A percentile compares a stretch with the other conserved stretches of the same genome.
Evolutionary conservation across 768 basidiomycete species (phyloP).

Genomic region (Ephemerocybe angulata): DNA sequence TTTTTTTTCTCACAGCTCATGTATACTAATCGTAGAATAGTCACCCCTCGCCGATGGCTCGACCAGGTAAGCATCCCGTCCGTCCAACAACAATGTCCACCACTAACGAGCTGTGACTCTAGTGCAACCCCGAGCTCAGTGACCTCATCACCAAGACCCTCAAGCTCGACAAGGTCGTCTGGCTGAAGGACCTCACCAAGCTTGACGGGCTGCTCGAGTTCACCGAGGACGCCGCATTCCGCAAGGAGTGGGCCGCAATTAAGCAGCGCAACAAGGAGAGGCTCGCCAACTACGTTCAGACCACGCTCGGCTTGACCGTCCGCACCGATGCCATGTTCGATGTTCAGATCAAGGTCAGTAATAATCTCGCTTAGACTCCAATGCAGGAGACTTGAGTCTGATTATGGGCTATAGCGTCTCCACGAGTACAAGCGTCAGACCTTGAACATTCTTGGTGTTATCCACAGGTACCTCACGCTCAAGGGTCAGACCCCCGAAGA

Average conservation of each 20-base stretch:
- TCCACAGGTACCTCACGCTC: constrained; percentile 73
- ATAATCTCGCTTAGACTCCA: no score
- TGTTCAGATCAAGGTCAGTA: constrained; percentile 93
- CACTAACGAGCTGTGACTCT: constrained; percentile 5
- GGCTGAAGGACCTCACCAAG: constrained; percentile 80
- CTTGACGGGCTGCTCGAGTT: constrained; percentile 75
- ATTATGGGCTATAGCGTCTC: neutral
- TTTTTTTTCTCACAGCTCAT: neutral
- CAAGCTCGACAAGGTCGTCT: constrained; percentile 65
- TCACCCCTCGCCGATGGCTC: constrained; percentile 92
- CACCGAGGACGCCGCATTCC: constrained; percentile 72
- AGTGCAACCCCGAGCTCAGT: constrained; percentile 89
- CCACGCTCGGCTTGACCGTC: constrained; percentile 64
- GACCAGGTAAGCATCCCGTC: constrained; percentile 53
- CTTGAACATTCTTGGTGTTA: constrained; percentile 71
- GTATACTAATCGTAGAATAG: constrained; percentile 28
- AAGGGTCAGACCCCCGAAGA: constrained; percentile 78
- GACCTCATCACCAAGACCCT: constrained; percentile 82
- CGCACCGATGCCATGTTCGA: constrained; percentile 83
- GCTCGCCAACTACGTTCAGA: constrained; percentile 72
- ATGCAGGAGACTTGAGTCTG: neutral
- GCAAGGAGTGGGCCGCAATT: constrained; percentile 75
- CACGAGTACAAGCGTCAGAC: constrained; percentile 67
- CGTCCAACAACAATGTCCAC: neutral
- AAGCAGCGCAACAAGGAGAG: constrained; percentile 91